Base-by-base conservation (phyloP, 192 early-diverging fungal genomes). In the Podila verticillata region DNA sequence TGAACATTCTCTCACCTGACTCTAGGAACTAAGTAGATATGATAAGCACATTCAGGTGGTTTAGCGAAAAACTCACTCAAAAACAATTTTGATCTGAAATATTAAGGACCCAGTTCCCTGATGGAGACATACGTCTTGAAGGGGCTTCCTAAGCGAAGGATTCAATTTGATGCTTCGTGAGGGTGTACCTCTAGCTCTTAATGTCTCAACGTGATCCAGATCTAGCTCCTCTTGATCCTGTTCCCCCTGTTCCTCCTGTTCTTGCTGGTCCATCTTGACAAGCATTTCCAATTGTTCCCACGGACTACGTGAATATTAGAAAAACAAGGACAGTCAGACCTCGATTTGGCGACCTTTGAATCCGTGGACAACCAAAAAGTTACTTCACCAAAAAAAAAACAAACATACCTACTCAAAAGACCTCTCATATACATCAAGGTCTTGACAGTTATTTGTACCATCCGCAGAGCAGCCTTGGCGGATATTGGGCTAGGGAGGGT, bases 401-500 rank as follows among this genome's bases (percentile, higher is more conserved):
- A 9, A 4, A 63, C 19, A 36, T 70, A 77, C 74, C 67, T 70
- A 54, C 63, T 48, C 56, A 70, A 70, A 32, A 65, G 63, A 17
- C 74, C 74, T 58, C 74, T 68, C 26, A 70, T 58, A 32, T 70
- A 78, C 74, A 78, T 70, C 4, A 78, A 4, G 0, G 49, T 70
- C 48, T 70, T 58, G 34, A 78, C 59, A 19, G 24, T 61, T 13
- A 57, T 66, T 7, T 49, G 63, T 0, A 66, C 31, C 68, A 78
- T 70, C 4, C 58, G 39, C 4, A 78, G 22, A 7, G 74, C 74
- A 7, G 64, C 34, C 4, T 61, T 65, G n/a, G 58, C 63, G 31
- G 67, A 60, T 17, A 78, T 78, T 6, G 63, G 58, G 8, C 68
- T 39, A 0, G 74, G 56, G 28, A 70, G 63, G 7, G 31, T 28